Base-by-base conservation (phyloP, 2,329 filamentous ascomycete genomes). In the Fusarium incarnatum region DNA sequence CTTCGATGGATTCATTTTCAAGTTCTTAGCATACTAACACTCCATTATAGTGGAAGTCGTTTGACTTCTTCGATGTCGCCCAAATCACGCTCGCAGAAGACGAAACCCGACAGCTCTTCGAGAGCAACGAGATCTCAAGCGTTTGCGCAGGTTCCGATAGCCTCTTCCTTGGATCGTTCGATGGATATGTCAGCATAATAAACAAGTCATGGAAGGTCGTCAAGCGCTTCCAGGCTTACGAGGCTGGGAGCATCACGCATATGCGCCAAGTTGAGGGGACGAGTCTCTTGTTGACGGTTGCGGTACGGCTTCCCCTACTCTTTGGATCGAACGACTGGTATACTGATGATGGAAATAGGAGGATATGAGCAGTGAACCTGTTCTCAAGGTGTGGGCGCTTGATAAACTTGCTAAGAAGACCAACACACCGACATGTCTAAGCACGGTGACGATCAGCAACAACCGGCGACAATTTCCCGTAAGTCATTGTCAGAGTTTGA, bases 21-120 rank as follows among this genome's bases (percentile, higher is more conserved):
- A 15, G 16, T 11, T 22, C 3, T 25, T 2, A 13, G 8, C 1
- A 22, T 41, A 10, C 74, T 75, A 44, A 76, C 34, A 41, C 27
- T 2, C 22, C 23, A 13, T 30, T 12, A 22, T 73, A 97, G 95
- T 98, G 96, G 95, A 98, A 98, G 92, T 91, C 92, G 75, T 99
- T 99, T 85, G 94, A 97, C 87, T 99, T 99, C 90, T 98, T 99
- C 88, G 94, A 98, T 83, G 94, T 97, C 80, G 90, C 90, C 79
- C 91, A 92, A 79, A 90, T 98, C 80, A 89, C 91, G 77, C 87
- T 94, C 76, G 88, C 88, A 74, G 92, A 97, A 79, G 91, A 91
- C 77, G 93, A 97, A 78, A 91, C 89, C 78, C 89, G 90, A 74
- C 87, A 89, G 77, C 87, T 94, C 78, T 92, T 97, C 83, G 91